These are phyloP conservation scores for Nicotiana noctiflora DNA, from an alignment of 257 asterid species.

Conservation along the genomic window DNA sequence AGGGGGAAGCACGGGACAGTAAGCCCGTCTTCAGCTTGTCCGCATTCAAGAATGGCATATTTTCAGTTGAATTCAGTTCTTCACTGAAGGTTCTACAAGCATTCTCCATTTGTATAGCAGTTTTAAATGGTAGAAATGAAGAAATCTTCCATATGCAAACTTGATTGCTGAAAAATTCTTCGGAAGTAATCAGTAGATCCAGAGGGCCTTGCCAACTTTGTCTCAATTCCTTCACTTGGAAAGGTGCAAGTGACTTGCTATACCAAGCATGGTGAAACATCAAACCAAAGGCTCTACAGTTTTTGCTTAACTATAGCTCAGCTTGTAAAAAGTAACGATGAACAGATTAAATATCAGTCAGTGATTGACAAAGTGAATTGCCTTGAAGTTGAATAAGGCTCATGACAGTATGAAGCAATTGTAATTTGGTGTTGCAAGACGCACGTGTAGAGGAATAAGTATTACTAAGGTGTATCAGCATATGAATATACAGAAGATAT, in stretches of 20 bases:
- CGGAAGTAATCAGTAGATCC: slow-evolving; percentile 21
- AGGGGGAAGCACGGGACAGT: slow-evolving; percentile 39
- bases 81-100: slow-evolving; percentile 56
- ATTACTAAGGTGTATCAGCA: neutral
- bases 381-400: neutral
- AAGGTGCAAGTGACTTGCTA: slow-evolving; percentile 26
- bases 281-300: slow-evolving; percentile 10
- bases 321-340: neutral
- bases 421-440: too few species aligned
- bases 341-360: neutral
- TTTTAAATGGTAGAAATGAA: slow-evolving; percentile 31
- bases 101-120: slow-evolving; percentile 53
- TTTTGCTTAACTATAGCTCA: neutral
- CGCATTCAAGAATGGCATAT: slow-evolving; percentile 54
- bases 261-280: neutral
- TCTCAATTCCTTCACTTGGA: slow-evolving; percentile 40
- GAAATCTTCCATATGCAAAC: slow-evolving; percentile 16
- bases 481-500: neutral
- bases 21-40: slow-evolving; percentile 37
- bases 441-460: too few species aligned
- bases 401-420: neutral
- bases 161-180: slow-evolving; percentile 14
- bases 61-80: slow-evolving; percentile 55
- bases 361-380: neutral
- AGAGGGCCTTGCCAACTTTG: slow-evolving; percentile 27